A percentile compares a stretch with the other conserved stretches of the same genome.
Conservation (phyloP, 2,329 filamentous ascomycete genomes). For the Westerdykella ornata region DNA sequence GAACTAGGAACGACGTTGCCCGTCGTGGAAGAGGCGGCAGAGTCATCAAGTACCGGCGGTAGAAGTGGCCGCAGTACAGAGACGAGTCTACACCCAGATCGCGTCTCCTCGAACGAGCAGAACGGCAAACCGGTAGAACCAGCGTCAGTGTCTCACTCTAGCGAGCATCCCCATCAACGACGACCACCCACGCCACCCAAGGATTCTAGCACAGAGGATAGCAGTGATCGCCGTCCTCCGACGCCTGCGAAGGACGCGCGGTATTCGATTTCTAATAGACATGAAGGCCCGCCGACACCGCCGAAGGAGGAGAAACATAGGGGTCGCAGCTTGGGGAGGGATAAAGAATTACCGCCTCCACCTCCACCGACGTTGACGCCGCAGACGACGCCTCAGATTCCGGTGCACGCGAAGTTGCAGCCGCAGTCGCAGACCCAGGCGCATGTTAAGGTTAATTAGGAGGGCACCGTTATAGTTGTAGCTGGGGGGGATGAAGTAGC, state of each 20-base stretch:
- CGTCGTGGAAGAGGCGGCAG: constrained; percentile 84
- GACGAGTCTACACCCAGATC: constrained; percentile 10
- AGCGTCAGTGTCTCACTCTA: constrained; percentile 4
- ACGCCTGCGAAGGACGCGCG: constrained; percentile 35
- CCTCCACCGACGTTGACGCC: constrained; percentile 8
- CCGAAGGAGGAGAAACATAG: constrained; percentile 34
- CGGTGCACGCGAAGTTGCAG: no score
- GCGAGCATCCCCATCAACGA: constrained; percentile 25
- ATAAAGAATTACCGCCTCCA: constrained; percentile 33
- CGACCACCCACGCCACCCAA: constrained; percentile 44
- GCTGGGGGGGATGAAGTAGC: no score
- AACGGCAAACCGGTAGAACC: constrained; percentile 11
- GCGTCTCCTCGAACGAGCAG: constrained; percentile 20
- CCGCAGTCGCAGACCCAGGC: constrained; percentile 17
- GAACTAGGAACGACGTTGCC: constrained; percentile 59
- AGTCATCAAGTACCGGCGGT: constrained; percentile 61
- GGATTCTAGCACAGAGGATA: constrained; percentile 20
- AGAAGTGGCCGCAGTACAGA: constrained; percentile 44
- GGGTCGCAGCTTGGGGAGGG: constrained; percentile 12
- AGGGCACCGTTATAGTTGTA: no score
- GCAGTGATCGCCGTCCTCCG: constrained; percentile 26
- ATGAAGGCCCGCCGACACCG: constrained; percentile 36
- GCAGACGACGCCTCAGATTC: no score
- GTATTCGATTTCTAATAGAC: constrained; percentile 17
- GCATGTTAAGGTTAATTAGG: constrained; percentile 27